These are phyloP conservation scores for Talaromyces liani DNA, from an alignment of 495 filamentous ascomycete genomes.

Conservation along the genomic window DNA sequence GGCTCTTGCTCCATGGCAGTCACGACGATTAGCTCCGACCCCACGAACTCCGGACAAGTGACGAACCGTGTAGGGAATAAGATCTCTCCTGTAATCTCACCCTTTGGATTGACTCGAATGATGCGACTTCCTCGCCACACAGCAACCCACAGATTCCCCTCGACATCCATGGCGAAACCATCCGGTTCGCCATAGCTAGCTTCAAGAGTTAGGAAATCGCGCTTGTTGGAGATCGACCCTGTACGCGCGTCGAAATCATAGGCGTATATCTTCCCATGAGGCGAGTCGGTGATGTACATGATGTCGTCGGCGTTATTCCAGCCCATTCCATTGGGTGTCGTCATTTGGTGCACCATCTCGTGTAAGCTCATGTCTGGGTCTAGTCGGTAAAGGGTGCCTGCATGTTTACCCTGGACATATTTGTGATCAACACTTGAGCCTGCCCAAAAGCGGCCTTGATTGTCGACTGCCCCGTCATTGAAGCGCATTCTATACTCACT, in stretches of 20 bases:
- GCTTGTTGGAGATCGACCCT: slow-evolving; percentile 58
- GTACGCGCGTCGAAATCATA: slow-evolving; percentile 64
- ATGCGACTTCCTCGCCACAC: slow-evolving; percentile 65
- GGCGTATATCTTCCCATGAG: slow-evolving; percentile 58
- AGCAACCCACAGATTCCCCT: slow-evolving; percentile 72
- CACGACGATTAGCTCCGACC: slow-evolving; percentile 68
- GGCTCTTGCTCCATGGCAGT: slow-evolving; percentile 55
- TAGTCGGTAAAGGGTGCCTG: slow-evolving; percentile 55
- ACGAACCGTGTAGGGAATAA: slow-evolving; percentile 59
- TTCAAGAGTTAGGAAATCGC: slow-evolving; percentile 43
- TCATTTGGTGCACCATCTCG: slow-evolving; percentile 52
- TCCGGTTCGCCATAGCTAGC: slow-evolving; percentile 49
- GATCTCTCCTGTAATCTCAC: slow-evolving; percentile 59
- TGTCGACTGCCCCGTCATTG: slow-evolving; percentile 83
- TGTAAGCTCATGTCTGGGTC: slow-evolving; percentile 55
- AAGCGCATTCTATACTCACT: slow-evolving; percentile 43
- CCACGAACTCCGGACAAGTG: slow-evolving; percentile 68
- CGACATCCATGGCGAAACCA: slow-evolving; percentile 64
- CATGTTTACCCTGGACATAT: slow-evolving; percentile 22
- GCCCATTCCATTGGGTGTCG: slow-evolving; percentile 83
- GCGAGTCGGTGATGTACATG: slow-evolving; percentile 80
- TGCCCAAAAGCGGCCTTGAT: slow-evolving; percentile 77
- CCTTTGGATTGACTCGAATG: slow-evolving; percentile 56
- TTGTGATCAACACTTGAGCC: slow-evolving; percentile 78
- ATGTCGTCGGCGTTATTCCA: slow-evolving; percentile 65